phyloP scores from a whole-genome alignment of 78 protist species.

The Protostelium mycophagum region DNA sequence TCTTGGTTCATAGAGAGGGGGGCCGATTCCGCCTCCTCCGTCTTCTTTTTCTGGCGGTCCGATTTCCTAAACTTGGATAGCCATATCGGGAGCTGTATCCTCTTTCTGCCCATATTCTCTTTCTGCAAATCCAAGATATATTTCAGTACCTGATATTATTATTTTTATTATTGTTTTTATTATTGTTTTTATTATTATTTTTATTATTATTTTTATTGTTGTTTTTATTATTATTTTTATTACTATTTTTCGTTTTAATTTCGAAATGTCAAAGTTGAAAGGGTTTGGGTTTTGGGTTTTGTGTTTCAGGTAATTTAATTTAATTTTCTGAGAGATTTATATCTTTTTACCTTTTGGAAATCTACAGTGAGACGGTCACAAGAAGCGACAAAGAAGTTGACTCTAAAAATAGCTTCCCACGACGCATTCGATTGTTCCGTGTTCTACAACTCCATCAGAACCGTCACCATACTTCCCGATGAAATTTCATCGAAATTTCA shows the following conservation, averaged over 20 bases:
- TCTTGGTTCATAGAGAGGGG: background rate
- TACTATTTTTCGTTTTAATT: too few relatives aligned
- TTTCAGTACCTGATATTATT: background rate
- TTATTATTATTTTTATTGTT: too few relatives aligned
- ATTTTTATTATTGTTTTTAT: too few relatives aligned
- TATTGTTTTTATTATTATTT: too few relatives aligned
- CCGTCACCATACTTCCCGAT: background rate
- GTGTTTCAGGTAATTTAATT: too few relatives aligned
- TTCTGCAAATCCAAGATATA: background rate
- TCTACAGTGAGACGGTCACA: background rate
- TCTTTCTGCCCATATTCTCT: background rate
- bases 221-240: too few relatives aligned
- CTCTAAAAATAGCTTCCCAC: background rate
- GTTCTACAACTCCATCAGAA: background rate
- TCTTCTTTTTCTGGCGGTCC: background rate
- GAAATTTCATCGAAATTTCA: background rate
- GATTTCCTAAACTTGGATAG: background rate
- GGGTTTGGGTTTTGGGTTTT: too few relatives aligned
- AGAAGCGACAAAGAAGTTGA: background rate
- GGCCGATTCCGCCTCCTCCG: background rate
- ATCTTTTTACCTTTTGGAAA: background rate
- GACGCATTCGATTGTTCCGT: background rate
- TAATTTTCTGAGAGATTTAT: too few relatives aligned
- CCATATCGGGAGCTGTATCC: background rate
- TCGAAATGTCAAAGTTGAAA: too few relatives aligned